phyloP scores from a whole-genome alignment of 805 yeast genomes.

The Candida methanosorbosa region DNA sequence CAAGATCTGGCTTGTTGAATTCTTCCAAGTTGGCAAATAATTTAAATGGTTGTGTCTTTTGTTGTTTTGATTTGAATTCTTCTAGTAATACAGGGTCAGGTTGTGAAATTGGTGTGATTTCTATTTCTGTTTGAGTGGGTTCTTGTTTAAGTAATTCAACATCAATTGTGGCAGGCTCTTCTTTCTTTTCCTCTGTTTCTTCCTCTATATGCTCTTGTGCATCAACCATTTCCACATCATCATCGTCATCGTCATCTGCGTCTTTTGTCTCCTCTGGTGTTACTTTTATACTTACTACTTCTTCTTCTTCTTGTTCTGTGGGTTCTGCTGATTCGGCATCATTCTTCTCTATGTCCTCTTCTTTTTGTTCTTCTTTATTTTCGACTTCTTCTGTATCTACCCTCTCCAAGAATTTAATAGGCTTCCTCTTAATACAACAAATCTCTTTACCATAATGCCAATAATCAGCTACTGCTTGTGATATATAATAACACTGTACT shows the following conservation, averaged over 20 bases:
- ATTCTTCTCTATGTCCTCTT: background rate
- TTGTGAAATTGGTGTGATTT: constrained; percentile 17
- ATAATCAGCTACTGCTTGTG: constrained; percentile 68
- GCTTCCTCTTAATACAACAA: constrained; percentile 55
- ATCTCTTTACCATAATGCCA: constrained; percentile 69
- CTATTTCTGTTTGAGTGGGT: constrained; percentile 25
- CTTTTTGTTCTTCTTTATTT: background rate
- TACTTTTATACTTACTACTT: constrained; percentile 6
- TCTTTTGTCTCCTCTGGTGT: constrained; percentile 7
- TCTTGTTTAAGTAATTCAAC: constrained; percentile 23
- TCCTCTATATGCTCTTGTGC: background rate
- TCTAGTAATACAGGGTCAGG: constrained; percentile 24
- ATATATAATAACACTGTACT: constrained; percentile 60
- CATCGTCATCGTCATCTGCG: constrained; percentile 3
- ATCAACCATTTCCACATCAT: constrained; percentile 1
- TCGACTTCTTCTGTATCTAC: constrained; percentile 2
- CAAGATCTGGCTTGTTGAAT: constrained; percentile 35
- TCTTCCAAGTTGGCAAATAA: constrained; percentile 32
- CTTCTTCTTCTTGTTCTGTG: constrained; percentile 2
- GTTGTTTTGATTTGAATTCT: constrained; percentile 11
- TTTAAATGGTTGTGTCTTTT: constrained; percentile 32
- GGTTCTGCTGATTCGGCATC: constrained; percentile 4
- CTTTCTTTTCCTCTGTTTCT: background rate
- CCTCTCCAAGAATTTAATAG: constrained; percentile 24
- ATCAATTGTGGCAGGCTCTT: constrained; percentile 26